Evolutionary conservation across 2,329 filamentous ascomycete species (phyloP), one percentile per base, ranked within the genome.

Genomic region (Pseudogymnoascus verrucosus): DNA sequence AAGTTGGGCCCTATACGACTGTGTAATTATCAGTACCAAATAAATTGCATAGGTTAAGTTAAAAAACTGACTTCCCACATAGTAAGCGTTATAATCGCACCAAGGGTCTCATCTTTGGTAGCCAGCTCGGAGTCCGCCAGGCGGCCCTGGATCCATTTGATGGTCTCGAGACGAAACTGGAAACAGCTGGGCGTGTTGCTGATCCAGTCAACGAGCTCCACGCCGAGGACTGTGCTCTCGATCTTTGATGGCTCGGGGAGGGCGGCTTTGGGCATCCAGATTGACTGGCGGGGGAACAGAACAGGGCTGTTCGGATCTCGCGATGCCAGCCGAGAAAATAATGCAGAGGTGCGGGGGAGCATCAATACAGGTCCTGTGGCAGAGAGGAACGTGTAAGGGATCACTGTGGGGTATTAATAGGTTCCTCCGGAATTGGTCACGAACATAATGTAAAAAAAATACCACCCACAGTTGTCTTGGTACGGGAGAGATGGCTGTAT

Each of bases 301-400:
- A 51, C 63, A 11, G 26, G 64, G n/a, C 37, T 44, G 28, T 64
- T 34, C 26, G 47, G 47, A 31, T 54, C 26, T 31, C 26, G 64
- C 80, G 78, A 69, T 54, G 47, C 23, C 26, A 54, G 7, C 4
- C 47, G 23, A 31, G 23, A 54, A 31, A 54, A 54, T 54, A 54
- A 26, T 4, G 47, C 47, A 31, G 47, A 31, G 23, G 47, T 54
- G 26, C 47, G 47, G n/a, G 47, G 47, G 26, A 54, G 47, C 47
- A 54, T 54, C 26, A 54, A 54, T 31, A 54, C 47, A 31, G 47
- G 47, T 16, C 47, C 47, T 31, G 47, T 16, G 11, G 47, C 23
- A 54, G 47, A 54, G 23, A 54, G 47, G 26, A 54, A 54, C 23
- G 47, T 54, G 47, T 54, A 54, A 10, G 47, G 26, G 26, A 54